These are phyloP conservation scores for Pythium vanterpoolii DNA, from an alignment of 352 stramenopile species.

Conservation along the genomic window DNA sequence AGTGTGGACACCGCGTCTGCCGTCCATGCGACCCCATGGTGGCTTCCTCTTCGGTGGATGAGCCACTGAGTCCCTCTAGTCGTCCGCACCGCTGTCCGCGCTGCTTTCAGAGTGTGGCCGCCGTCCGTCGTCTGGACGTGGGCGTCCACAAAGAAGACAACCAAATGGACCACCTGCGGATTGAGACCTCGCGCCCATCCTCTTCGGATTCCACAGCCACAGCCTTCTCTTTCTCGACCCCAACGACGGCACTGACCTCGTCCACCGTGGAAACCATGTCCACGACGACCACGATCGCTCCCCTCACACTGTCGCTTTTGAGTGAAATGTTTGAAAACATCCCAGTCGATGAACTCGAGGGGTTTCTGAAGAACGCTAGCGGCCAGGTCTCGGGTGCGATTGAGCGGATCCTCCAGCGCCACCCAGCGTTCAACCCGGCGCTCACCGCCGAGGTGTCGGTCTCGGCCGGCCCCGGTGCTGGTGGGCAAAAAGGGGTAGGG, in stretches of 20 bases:
- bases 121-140: conserved; percentile 5
- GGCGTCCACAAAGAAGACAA: conserved; percentile 13
- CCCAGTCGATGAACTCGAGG: conserved; percentile 56
- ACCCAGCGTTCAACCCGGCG: conserved; percentile 70
- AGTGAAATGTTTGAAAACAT: conserved; percentile 74
- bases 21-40: conserved; percentile 15
- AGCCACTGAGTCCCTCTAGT: conserved; percentile 1
- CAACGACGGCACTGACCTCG: conserved; percentile 26
- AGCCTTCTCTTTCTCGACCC: not conserved
- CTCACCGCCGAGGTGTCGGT: conserved; percentile 24
- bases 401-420: conserved; percentile 58
- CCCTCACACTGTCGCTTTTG: conserved; percentile 57
- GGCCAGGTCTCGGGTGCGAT: conserved; percentile 59
- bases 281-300: conserved; percentile 29
- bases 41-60: conserved; percentile 2
- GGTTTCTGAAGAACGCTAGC: conserved; percentile 38
- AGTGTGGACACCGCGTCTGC: conserved; percentile 24
- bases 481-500: conserved; percentile 6
- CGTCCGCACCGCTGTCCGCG: conserved; percentile 8
- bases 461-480: conserved; percentile 2
- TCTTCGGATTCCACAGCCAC: conserved; percentile 22
- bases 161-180: conserved; percentile 20
- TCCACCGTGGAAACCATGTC: conserved; percentile 4
- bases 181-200: conserved; percentile 15
- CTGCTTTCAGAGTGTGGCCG: conserved; percentile 1